Evolutionary conservation across 2,329 filamentous ascomycete genomes (phyloP), one percentile per base, ranked within the genome.

Genomic region (Verticillium albo-atrum): DNA sequence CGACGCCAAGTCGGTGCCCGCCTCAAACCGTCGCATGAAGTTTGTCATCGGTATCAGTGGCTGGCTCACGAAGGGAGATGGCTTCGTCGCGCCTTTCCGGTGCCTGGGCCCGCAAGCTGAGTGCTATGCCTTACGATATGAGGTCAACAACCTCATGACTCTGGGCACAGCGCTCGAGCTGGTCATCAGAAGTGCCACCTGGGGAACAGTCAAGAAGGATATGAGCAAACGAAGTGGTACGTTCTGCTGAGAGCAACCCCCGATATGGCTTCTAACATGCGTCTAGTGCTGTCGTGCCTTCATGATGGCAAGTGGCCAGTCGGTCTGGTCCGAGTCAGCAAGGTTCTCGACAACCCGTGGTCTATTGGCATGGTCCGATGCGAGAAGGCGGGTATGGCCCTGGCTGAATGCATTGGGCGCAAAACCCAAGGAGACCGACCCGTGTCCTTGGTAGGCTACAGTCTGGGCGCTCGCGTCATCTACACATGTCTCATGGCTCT

Each of bases 21-120:
- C 86, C 4, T 78, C 85, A 30, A 80, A 88, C 64, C 85, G 89
- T 61, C 83, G 90, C 47, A 78, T 98, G 57, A 86, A 93, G 30
- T 83, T 97, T n/a, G 89, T 89, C 1, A 88, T 98, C 64, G 90
- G 88, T 25, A 83, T 97, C 57, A 89, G 86, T 55, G 95, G 95
- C 12, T 97, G 92, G 89, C 75, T 95, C 10, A 88, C 83, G 0
- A 82, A 88, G 35, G 84, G 88, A 55, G 84, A 89, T 47, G 88
- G 95, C 60, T 84, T 91, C n/a, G 77, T 87, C 20, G 82, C 84
- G 27, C 90, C 90, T 0, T 99, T 95, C 95, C 82, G 83, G 54
- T 86, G 89, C 28, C 76, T 98, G 30, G 90, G 89, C 2, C 47
- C 37, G 6, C 77, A 82, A 28, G 86, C 85, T 30, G 94, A 98